Base-by-base conservation (phyloP, 192 early-diverging fungal species). In the Linnemannia zychae region DNA sequence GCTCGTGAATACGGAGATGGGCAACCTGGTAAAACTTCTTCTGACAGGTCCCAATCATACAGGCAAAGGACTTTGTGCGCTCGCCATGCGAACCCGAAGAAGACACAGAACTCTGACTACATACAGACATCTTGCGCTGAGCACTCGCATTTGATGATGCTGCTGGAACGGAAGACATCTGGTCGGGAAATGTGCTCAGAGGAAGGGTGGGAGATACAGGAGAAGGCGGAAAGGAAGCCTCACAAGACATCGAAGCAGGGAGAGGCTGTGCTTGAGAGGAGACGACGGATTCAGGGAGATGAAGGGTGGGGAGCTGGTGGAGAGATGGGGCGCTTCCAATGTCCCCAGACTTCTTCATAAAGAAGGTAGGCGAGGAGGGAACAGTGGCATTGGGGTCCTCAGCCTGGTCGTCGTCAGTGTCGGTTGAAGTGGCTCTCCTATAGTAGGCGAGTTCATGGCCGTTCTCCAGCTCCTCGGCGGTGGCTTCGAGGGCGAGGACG, bases 1-100 rank as follows among this genome's bases (percentile, higher is more conserved):
- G 82, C 63, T 93, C 92, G 74, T 96, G 95, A 71, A 95, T 95
- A 72, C 92, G 92, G 44, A 95, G 91, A 78, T 95, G 94, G 16
- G 94, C 93, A 7, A 92, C 90, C 82, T 95, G 92, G 69, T 88
- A 92, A 71, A 95, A 95, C 68, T 90, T 78, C 76, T 94, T 94
- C 71, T 88, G 88, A 71, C 94, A 95, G 49, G 79, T 90, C 4
- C 79, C 60, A 47, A 90, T 88, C 0, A 88, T 88, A 48, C 92
- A 93, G 33, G 75, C 81, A 68, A 71, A 74, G 33, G 69, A 65
- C 46, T 84, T 78, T 17, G 33, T 49, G 72, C 72, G 74, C 63
- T 77, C 81, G 47, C 74, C 57, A 22, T 33, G 50, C 12, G 81
- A 77, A 34, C 48, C 65, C 24, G 75, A 46, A 9, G 72, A 81